A percentile compares a stretch with the other conserved stretches of the same genome.
Conservation (phyloP, 306 rosid genomes). For the Dalbergia cochinchinensis region DNA sequence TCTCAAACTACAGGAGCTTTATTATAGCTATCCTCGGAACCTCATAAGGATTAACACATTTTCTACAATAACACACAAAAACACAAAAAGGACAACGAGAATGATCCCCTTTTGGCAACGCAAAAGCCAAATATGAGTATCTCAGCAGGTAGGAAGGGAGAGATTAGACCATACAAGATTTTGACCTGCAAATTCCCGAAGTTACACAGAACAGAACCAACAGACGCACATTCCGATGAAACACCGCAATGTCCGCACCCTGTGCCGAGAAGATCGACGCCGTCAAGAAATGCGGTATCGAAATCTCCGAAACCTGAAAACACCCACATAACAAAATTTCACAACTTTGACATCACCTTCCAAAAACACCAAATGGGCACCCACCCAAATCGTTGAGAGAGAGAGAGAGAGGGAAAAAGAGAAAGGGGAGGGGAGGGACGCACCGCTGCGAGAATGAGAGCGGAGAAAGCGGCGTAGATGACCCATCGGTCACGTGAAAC, state of each 20-base stretch:
- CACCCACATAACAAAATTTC: constrained; percentile 20
- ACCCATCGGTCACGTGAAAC: constrained; percentile 86
- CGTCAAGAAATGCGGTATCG: constrained; percentile 90
- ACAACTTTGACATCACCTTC: constrained; percentile 6
- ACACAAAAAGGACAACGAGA: background rate
- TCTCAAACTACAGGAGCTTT: background rate
- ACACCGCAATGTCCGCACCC: constrained; percentile 74
- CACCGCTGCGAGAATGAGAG: constrained; percentile 85
- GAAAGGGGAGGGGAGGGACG: background rate
- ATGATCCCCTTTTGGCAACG: constrained; percentile 10
- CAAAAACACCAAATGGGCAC: background rate
- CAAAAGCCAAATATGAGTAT: background rate
- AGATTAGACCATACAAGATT: constrained; percentile 92
- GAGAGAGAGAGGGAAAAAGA: background rate
- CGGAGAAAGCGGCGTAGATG: constrained; percentile 77
- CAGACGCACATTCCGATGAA: constrained; percentile 76
- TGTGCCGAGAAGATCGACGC: constrained; percentile 90
- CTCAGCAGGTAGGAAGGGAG: constrained; percentile 56
- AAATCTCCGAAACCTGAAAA: constrained; percentile 84
- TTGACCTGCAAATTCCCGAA: constrained; percentile 99
- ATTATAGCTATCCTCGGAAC: constrained; percentile 16
- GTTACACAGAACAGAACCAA: constrained; percentile 73
- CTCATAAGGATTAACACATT: constrained; percentile 22
- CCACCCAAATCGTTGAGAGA: background rate
- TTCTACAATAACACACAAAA: background rate